Evolutionary conservation across 2,329 filamentous ascomycete genomes (phyloP), one percentile per base, ranked within the genome.

Genomic region (Fusarium piperis): DNA sequence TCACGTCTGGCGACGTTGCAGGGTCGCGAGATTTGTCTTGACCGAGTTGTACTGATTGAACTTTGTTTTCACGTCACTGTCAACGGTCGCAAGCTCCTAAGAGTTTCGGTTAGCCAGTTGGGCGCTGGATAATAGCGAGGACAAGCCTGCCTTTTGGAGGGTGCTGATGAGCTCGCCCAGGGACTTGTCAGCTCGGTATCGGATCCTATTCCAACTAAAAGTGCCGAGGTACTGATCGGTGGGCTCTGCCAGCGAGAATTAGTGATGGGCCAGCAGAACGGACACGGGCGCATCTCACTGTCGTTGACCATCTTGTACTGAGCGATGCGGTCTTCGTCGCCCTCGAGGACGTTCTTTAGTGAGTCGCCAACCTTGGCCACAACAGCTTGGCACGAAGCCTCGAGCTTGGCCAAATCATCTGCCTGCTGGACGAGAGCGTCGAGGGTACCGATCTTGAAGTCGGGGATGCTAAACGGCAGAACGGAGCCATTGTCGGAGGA

Each of bases 171-270:
- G 87, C 79, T 98, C 95, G 62, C 90, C 88, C 68, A 99, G 89
- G 57, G 95, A 90, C 81, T 95, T 97, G 82, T 99, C 96, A 70
- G 93, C 92, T 77, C 96, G 91, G 83, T 98, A 99, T 81, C 97
- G 96, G 83, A 97, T 94, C 83, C 96, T 98, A 85, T 98, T 98
- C 96, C 96, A 99, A 73, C 90, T 89, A 83, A 98, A 99, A 62
- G 89, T 91, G 78, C 91, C 90, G 51, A 99, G 85, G 80, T 98
- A 99, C 80, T 95, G 92, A 77, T 98, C 95, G 67, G 95, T 94
- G n/a, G 96, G 95, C 82, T 97, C 95, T 98, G 80, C 36, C 64
- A 68, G 32, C 10, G 70, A 69, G 39, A 39, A 74, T 81, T 73
- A 82, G 76, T 61, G 58, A 51, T 52, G 36, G 30, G 33, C 38